phyloP scores from a whole-genome alignment of 306 rosid species.

The Argentina anserina region DNA sequence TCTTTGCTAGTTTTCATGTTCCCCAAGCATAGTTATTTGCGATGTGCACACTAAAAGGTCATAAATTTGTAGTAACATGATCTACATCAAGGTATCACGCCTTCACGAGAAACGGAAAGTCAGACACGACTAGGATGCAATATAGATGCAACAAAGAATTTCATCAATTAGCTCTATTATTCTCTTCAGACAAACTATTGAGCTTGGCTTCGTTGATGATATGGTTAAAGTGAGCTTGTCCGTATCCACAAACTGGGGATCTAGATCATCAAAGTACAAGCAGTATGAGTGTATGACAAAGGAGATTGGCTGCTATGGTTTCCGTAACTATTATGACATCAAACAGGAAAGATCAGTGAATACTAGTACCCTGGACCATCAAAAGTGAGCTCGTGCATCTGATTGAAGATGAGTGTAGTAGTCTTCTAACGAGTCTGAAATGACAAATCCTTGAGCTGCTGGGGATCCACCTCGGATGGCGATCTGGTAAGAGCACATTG shows the following conservation, averaged over 20 bases:
- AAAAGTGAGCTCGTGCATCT: neutral
- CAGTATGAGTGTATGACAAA: neutral
- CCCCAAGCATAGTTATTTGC: no score
- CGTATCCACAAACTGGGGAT: neutral
- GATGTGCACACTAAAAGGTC: no score
- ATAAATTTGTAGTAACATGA: no score
- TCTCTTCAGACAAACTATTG: neutral
- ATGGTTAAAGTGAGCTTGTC: neutral
- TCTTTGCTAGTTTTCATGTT: no score
- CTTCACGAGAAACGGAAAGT: no score
- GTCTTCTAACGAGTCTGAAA: slow-evolving; percentile 24
- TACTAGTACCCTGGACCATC: neutral
- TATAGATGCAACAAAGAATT: neutral
- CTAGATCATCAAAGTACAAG: neutral
- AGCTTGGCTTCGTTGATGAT: neutral
- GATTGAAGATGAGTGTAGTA: neutral
- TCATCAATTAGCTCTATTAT: neutral
- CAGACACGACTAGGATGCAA: neutral
- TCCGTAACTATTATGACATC: neutral
- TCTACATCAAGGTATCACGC: no score
- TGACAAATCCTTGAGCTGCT: slow-evolving; percentile 71
- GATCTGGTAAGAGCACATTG: slow-evolving; percentile 88
- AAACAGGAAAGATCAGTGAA: neutral
- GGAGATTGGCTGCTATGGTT: neutral
- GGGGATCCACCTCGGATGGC: slow-evolving; percentile 87